Percentiles rank a stretch among this genome's conserved stretches.
phyloP scores from a whole-genome alignment of 140 eudicot species.

The Bidens hawaiensis region DNA sequence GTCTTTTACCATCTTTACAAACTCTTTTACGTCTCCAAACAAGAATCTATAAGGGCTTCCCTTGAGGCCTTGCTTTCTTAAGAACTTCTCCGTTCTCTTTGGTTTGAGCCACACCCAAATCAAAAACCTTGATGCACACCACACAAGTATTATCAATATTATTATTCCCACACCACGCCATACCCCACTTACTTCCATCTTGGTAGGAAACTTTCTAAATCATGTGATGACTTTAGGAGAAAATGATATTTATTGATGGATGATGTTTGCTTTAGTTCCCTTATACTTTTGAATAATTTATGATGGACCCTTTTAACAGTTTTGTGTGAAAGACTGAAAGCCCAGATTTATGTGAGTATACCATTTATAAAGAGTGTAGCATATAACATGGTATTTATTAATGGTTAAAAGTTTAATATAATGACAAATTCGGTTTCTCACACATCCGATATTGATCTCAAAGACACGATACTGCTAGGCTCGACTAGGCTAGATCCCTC shows the following conservation, averaged over 20 bases:
- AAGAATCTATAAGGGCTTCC: conserved; percentile 18
- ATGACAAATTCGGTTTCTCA: too few species aligned
- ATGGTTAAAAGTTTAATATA: too few species aligned
- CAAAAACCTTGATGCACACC: conserved; percentile 1
- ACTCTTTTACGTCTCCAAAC: conserved; percentile 19
- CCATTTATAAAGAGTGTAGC: too few species aligned
- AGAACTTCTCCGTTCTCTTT: conserved; percentile 13
- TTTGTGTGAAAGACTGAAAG: neutral
- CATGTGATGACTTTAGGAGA: neutral
- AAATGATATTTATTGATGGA: neutral
- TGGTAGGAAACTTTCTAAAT: neutral
- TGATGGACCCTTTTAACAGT: neutral
- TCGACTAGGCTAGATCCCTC: too few species aligned
- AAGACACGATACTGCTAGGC: too few species aligned
- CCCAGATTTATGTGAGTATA: neutral
- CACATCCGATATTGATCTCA: too few species aligned
- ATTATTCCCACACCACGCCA: conserved; percentile 1
- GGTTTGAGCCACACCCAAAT: conserved; percentile 32
- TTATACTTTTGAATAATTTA: neutral
- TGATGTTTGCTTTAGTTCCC: neutral
- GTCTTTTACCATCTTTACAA: conserved; percentile 1
- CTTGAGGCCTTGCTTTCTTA: conserved; percentile 24
- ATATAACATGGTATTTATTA: too few species aligned
- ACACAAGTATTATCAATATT: neutral
- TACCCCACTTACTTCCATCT: conserved; percentile 17